These are phyloP conservation scores for Tylopilus rubrobrunneus DNA, from an alignment of 768 basidiomycete species.

Conservation along the genomic window DNA sequence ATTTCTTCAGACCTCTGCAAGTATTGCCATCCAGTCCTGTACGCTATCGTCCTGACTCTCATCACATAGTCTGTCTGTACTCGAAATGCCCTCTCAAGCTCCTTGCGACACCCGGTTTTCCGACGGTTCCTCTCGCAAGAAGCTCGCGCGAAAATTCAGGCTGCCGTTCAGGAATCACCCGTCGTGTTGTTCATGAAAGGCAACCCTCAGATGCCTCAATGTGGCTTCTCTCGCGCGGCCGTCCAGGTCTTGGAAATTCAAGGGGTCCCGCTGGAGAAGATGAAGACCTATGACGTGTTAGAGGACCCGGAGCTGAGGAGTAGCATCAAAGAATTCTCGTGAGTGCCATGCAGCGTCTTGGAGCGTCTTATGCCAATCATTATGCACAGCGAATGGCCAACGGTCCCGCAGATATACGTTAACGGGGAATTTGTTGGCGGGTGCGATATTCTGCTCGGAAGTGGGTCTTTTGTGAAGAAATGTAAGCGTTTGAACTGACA, in stretches of 20 bases:
- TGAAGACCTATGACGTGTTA: constrained; percentile 88
- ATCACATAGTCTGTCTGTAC: constrained; percentile 1
- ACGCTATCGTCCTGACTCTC: not conserved
- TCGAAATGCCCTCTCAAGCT: constrained; percentile 10
- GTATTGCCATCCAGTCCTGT: not conserved
- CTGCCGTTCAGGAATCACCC: constrained; percentile 70
- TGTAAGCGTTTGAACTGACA: not conserved
- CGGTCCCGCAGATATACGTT: constrained; percentile 92
- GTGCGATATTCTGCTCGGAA: constrained; percentile 89
- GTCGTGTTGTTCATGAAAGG: constrained; percentile 99
- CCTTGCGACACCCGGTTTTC: constrained; percentile 7
- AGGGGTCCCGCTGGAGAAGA: constrained; percentile 72
- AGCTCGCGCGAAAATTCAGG: constrained; percentile 57
- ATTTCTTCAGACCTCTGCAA: constrained; percentile 10
- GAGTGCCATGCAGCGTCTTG: constrained; percentile 34
- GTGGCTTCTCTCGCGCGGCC: constrained; percentile 94
- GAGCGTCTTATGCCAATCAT: not conserved
- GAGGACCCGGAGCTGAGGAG: constrained; percentile 78
- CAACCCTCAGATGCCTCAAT: constrained; percentile 78
- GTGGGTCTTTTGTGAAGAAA: constrained; percentile 45
- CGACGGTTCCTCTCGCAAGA: constrained; percentile 60
- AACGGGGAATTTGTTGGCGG: constrained; percentile 96
- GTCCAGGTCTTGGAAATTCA: constrained; percentile 87
- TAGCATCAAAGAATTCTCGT: constrained; percentile 97
- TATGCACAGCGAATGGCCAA: constrained; percentile 85